A percentile compares a stretch with the other conserved stretches of the same genome.
phyloP scores from a whole-genome alignment of 1,139 yeast genomes.

The Scheffersomyces illinoinensis region DNA sequence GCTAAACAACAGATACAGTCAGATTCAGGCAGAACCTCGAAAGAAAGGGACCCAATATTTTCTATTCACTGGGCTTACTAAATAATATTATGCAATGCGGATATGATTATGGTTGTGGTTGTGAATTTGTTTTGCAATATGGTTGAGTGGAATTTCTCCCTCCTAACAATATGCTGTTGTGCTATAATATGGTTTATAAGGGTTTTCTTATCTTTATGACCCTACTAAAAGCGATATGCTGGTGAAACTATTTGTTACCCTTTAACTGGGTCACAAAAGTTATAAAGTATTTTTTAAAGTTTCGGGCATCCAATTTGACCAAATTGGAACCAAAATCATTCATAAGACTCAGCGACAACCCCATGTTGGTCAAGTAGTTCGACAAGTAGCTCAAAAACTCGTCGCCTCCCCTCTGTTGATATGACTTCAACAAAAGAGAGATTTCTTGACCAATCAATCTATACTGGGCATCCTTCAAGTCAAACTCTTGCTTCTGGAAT shows the following conservation, averaged over 20 bases:
- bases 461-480: constrained; percentile 76
- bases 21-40: background rate
- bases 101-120: background rate
- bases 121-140: background rate
- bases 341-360: constrained; percentile 56
- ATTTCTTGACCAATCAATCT: constrained; percentile 75
- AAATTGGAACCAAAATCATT: constrained; percentile 59
- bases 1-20: background rate
- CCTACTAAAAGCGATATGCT: background rate
- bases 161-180: background rate
- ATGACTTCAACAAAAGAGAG: constrained; percentile 65
- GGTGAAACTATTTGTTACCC: constrained; percentile 12
- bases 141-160: background rate
- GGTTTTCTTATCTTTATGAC: background rate
- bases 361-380: constrained; percentile 58
- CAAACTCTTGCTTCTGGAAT: constrained; percentile 63
- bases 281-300: constrained; percentile 65
- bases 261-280: constrained; percentile 53
- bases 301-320: constrained; percentile 54
- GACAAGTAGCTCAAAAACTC: constrained; percentile 52
- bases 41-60: background rate
- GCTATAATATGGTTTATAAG: background rate
- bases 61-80: background rate
- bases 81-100: background rate
- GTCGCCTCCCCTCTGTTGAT: constrained; percentile 44